These are phyloP conservation scores for Cetradonia linearis DNA, from an alignment of 495 filamentous ascomycete genomes.

Conservation along the genomic window DNA sequence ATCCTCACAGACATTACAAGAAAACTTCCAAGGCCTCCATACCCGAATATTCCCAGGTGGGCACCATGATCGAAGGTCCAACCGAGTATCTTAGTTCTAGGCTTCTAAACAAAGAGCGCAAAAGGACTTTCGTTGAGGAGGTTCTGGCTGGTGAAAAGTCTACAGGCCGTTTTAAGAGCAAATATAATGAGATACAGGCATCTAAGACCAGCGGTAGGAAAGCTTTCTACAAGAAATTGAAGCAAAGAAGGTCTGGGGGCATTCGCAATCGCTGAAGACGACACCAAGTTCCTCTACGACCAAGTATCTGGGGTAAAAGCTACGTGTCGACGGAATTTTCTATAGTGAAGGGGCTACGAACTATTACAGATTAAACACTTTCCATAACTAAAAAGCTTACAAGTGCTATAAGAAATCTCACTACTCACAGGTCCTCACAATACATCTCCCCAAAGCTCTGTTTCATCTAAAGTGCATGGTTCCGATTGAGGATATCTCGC, in stretches of 20 bases:
- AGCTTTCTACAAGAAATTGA: slow-evolving; percentile 57
- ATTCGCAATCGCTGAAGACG: slow-evolving; percentile 10
- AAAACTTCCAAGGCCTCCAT: slow-evolving; percentile 54
- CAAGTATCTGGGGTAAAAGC: neutral
- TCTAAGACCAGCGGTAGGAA: slow-evolving; percentile 64
- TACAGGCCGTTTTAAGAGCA: slow-evolving; percentile 53
- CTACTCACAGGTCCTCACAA: neutral
- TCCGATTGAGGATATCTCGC: slow-evolving; percentile 25
- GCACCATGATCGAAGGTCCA: slow-evolving; percentile 79
- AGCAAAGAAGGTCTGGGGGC: slow-evolving; percentile 43
- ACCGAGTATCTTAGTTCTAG: slow-evolving; percentile 75
- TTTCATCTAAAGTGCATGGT: neutral
- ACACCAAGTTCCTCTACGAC: neutral
- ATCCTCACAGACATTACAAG: slow-evolving; percentile 85
- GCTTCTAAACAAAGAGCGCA: slow-evolving; percentile 75
- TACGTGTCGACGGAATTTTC: neutral
- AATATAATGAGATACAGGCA: slow-evolving; percentile 59
- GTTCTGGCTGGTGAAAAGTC: slow-evolving; percentile 55
- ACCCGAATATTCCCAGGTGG: slow-evolving; percentile 79
- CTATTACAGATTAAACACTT: neutral
- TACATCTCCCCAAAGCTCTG: neutral
- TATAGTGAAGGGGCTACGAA: neutral
- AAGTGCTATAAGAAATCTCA: too few species aligned
- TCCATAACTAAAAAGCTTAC: neutral
- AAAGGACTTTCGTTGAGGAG: slow-evolving; percentile 85